Percentiles rank a stretch among this genome's conserved stretches.
These are phyloP conservation scores for Cladosporium phlei DNA, from an alignment of 2,329 filamentous ascomycete genomes.

Conservation along the genomic window DNA sequence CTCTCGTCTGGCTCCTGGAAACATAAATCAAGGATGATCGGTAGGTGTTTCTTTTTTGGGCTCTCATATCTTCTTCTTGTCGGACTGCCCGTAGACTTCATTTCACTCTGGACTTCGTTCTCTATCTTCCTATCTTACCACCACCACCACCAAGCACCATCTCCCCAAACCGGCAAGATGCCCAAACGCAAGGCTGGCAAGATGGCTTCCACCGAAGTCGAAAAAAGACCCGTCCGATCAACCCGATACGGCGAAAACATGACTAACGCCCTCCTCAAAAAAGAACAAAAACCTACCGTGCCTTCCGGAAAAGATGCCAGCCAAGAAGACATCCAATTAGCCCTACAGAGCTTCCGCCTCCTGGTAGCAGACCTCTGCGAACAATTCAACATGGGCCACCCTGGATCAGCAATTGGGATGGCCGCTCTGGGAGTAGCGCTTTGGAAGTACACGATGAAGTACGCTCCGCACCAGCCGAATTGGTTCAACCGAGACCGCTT, in stretches of 20 bases:
- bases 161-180: no score
- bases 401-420: constrained; percentile 59
- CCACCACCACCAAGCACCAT: no score
- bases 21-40: no score
- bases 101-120: no score
- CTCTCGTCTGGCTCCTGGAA: no score
- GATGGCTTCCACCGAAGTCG: constrained; percentile 1
- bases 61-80: background rate
- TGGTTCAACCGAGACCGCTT: constrained; percentile 62
- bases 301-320: constrained; percentile 1
- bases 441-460: constrained; percentile 61
- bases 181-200: constrained; percentile 12
- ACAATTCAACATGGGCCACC: constrained; percentile 66
- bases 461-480: constrained; percentile 50
- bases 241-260: constrained; percentile 14
- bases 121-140: no score
- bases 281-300: constrained; percentile 11
- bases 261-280: constrained; percentile 14
- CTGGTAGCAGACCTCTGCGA: constrained; percentile 65
- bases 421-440: constrained; percentile 58
- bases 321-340: constrained; percentile 12
- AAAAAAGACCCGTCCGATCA: background rate
- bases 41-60: background rate
- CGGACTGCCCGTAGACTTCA: no score
- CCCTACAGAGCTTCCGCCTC: constrained; percentile 50